Conservation (phyloP, 768 basidiomycete species). For the Podaxis sp. region DNA sequence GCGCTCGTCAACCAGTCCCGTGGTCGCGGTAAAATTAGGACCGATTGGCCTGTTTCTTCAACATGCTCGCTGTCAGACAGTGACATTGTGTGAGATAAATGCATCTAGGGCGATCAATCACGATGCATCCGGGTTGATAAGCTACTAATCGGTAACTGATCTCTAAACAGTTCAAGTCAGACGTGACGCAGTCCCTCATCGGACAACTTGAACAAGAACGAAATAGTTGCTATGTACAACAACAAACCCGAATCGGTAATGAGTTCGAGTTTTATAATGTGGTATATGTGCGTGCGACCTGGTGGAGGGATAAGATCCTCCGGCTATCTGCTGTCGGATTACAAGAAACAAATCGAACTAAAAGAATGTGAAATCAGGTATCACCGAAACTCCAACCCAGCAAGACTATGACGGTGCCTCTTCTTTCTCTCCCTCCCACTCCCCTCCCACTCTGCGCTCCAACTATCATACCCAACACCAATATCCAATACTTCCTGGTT, state of each 20-base stretch:
- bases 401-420: constrained; percentile 3
- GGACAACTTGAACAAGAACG: not conserved
- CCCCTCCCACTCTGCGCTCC: constrained; percentile 3
- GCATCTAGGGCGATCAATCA: too few relatives aligned
- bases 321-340: constrained; percentile 71
- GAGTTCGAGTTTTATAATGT: not conserved
- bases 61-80: too few relatives aligned
- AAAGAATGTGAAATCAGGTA: constrained; percentile 31
- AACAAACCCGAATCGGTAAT: constrained; percentile 77
- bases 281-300: not conserved
- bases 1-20: too few relatives aligned
- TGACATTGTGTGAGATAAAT: too few relatives aligned
- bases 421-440: not conserved
- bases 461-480: not conserved
- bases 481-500: constrained; percentile 11
- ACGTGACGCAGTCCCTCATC: too few relatives aligned
- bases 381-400: constrained; percentile 83
- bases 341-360: not conserved
- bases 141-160: too few relatives aligned
- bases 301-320: constrained; percentile 46
- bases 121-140: too few relatives aligned
- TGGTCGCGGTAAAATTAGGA: too few relatives aligned
- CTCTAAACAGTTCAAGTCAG: too few relatives aligned
- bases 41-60: too few relatives aligned
- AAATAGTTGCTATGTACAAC: not conserved